Conservation (phyloP, 768 basidiomycete genomes). For the Arthromyces matolae region DNA sequence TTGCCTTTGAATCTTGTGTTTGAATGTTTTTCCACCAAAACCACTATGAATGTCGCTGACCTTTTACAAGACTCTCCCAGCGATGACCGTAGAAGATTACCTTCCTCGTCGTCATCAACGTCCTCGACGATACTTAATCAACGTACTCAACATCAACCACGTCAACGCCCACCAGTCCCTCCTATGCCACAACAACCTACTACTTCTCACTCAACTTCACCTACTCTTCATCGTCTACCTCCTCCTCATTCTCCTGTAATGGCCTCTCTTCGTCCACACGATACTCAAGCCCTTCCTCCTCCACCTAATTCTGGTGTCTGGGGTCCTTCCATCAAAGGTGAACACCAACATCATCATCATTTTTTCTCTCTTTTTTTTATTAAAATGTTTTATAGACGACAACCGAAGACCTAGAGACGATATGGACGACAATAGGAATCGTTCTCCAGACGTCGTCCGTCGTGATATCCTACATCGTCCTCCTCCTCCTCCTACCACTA, state of each 20-base stretch:
- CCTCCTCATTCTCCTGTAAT: constrained; percentile 27
- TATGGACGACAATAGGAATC: background rate
- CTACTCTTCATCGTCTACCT: constrained; percentile 15
- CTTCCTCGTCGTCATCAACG: no score
- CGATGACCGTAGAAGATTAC: no score
- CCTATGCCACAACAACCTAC: no score
- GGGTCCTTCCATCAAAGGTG: constrained; percentile 12
- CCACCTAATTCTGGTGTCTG: no score
- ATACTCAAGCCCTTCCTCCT: constrained; percentile 18
- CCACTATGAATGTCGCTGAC: constrained; percentile 63
- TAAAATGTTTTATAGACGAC: background rate
- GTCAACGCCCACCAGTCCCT: constrained; percentile 12
- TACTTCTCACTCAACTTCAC: no score
- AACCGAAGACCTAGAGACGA: constrained; percentile 6
- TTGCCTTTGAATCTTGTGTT: constrained; percentile 17
- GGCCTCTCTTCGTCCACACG: constrained; percentile 27
- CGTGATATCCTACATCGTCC: background rate
- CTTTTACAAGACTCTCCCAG: constrained; percentile 70
- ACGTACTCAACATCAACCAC: constrained; percentile 28
- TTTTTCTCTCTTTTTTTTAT: background rate
- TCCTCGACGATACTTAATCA: no score
- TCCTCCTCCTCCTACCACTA: no score
- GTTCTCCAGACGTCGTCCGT: background rate
- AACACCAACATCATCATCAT: no score
- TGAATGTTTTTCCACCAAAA: background rate